phyloP scores from a whole-genome alignment of 148 eudicot species.

The Rhododendron simsii region DNA sequence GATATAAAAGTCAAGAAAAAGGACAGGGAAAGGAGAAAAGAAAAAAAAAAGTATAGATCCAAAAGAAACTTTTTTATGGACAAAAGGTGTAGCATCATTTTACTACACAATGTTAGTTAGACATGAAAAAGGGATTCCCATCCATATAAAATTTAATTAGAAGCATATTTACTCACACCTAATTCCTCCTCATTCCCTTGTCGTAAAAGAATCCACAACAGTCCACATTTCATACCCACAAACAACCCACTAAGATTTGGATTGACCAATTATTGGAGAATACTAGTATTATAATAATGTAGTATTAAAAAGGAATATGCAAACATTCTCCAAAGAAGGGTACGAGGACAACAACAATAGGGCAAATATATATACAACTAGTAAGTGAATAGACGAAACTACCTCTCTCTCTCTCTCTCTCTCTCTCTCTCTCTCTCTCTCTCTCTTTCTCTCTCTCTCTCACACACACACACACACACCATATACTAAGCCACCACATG shows the following conservation, averaged over 20 bases:
- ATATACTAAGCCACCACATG: conserved; percentile 1
- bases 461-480: background rate
- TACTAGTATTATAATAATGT: background rate
- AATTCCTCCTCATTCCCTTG: background rate
- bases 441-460: too few species aligned
- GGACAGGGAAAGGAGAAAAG: background rate
- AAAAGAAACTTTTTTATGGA: background rate
- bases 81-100: background rate
- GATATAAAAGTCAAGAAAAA: background rate
- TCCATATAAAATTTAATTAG: background rate
- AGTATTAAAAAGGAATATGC: background rate
- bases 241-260: conserved; percentile 1
- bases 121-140: background rate
- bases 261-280: background rate
- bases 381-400: background rate
- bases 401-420: conserved; percentile 4
- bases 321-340: background rate
- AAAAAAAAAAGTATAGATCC: background rate
- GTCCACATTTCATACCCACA: background rate
- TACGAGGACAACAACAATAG: background rate
- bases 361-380: background rate
- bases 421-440: background rate
- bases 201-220: conserved; percentile 5
- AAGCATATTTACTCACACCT: background rate
- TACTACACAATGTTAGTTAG: background rate